Base-by-base conservation (phyloP, 176 grass and related monocot genomes). In the Oryza brachyantha region DNA sequence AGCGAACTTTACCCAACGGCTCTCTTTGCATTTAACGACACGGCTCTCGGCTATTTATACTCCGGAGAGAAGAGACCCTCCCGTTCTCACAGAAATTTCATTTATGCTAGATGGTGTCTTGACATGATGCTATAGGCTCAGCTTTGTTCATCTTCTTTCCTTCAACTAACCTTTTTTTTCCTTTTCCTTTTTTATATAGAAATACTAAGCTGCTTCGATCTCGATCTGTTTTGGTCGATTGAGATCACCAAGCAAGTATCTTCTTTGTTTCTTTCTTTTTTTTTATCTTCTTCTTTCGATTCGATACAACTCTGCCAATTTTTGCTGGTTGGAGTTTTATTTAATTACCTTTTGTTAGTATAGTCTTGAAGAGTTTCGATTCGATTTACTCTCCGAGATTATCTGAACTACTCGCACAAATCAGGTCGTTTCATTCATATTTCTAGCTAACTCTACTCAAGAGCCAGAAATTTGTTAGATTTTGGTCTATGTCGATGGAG, bases 211-310 rank as follows among this genome's bases (percentile, higher is more conserved):
- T 72, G 13, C 66, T 61, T 39, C 11, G 14, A 42, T 34, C 69
- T 84, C 25, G 50, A 61, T 79, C 50, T 61, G 40, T 84, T 84
- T 84, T 81, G 29, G n/a, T 84, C 10, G 76, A 64, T 80, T 10
- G 24, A 88, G 86, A 80, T 80, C 55, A 13, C 34, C 70, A 60
- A 40, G 22, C 74, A 52, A 82, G 27, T 58, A 29, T 11, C 0
- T 10, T 19, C 12, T 1, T 9, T 37, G 26, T 0, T 6, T 46
- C 1, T 13, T 46, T 73, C 27, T 39, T 2, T 0, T 52, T 28
- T 16, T 32, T 32, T 32, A 1, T 32, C 31, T 32, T n/a, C n/a
- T n/a, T n/a, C n/a, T n/a, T n/a, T 32, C 4, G 31, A 32, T 32
- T 32, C 31, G 31, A 36, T 40, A 38, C 17, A 34, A 22, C 69